Evolutionary conservation across 2,329 filamentous ascomycete species (phyloP).

Genomic region (Ophiocordyceps camponoti-floridani): DNA sequence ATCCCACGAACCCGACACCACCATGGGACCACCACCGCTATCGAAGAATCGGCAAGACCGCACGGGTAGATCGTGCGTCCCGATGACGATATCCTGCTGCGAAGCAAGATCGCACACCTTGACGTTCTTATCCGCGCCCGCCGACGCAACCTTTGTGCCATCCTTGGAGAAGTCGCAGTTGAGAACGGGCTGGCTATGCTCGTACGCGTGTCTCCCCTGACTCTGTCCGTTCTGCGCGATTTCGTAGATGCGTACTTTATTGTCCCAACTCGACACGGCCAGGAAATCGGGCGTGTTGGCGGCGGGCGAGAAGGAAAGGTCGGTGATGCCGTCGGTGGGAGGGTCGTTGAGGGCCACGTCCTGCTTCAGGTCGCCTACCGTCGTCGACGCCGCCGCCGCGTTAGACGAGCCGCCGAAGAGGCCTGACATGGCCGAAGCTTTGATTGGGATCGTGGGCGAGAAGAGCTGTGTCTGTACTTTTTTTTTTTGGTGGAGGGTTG

Average conservation of each 20-base stretch:
- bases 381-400: constrained; percentile 32
- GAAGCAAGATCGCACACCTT: constrained; percentile 69
- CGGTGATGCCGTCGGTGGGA: constrained; percentile 79
- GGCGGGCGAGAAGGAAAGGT: constrained; percentile 62
- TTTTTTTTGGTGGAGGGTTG: no score
- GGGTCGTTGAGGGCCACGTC: constrained; percentile 65
- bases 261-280: constrained; percentile 89
- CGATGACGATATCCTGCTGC: constrained; percentile 52
- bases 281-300: constrained; percentile 49
- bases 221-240: constrained; percentile 62
- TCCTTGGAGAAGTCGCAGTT: constrained; percentile 82
- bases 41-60: constrained; percentile 65
- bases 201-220: constrained; percentile 70
- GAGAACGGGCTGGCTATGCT: constrained; percentile 72
- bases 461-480: neutral
- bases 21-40: constrained; percentile 52
- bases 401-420: constrained; percentile 38
- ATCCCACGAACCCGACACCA: constrained; percentile 87
- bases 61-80: constrained; percentile 72
- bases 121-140: constrained; percentile 78
- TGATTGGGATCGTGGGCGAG: neutral
- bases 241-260: constrained; percentile 94
- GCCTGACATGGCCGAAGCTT: constrained; percentile 36
- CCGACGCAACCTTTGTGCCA: constrained; percentile 73
- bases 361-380: constrained; percentile 74